Evolutionary conservation across 2,329 filamentous ascomycete genomes (phyloP), one percentile per base, ranked within the genome.

Genomic region (Clarireedia sp.): DNA sequence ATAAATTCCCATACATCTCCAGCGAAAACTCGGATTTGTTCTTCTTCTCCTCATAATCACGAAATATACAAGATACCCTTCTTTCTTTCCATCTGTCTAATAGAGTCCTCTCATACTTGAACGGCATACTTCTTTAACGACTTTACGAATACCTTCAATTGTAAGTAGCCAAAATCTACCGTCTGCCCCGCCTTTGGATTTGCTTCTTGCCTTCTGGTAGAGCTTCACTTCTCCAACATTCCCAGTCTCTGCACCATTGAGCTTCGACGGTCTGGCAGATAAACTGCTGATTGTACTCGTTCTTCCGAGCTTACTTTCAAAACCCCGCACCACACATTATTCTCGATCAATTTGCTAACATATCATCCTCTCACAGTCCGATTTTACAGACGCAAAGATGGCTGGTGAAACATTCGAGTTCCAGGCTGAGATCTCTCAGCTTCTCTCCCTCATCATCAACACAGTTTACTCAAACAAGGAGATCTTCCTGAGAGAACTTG

Each of bases 391-490:
- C 75, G 71, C 71, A 76, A 88, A 74, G 74, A 96, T 95, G 89
- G 77, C 90, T 76, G 68, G 66, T 66, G 91, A 97, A 82, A 96
- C 91, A 68, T 99, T 99, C 80, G 92, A 97, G 87, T 99, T 97
- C 82, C 94, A 99, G 87, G 94, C 94, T 87, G 94, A 99, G 89
- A 99, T 99, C 74, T 97, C 92, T 88, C 94, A 99, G 89, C 89
- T 99, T 66, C 88, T 99, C 73, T 90, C 87, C 68, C 89, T 99
- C 74, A 99, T 99, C 79, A 99, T 99, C 85, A 99, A 99, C 89
- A 97, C 94, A 66, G 94, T 99, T 80, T 99, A 97, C 84, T 96
- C 91, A 69, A 99, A 99, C 87, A 99, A 99, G 84, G 94, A 97
- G 80, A 97, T 99, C 74, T 99, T 99, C 86, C 80, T 99, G 70